Evolutionary conservation across 768 basidiomycete species (phyloP).

Genomic region (Mrakia frigida): DNA sequence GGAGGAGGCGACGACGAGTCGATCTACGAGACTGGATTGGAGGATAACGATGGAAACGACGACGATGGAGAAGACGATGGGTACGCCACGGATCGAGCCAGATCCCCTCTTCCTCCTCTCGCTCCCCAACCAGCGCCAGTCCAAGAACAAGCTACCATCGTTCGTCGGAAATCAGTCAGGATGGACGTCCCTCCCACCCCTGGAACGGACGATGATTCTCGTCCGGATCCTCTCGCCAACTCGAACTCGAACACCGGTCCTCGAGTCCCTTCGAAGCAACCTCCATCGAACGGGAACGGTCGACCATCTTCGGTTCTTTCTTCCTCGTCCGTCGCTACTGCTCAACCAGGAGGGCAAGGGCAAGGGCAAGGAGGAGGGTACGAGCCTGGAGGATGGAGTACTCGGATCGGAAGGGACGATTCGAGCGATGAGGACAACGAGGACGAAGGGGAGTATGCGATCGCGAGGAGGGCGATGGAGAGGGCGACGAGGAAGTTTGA

Average conservation of each 20-base stretch:
- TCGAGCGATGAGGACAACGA: constrained; percentile 21
- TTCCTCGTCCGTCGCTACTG: neutral
- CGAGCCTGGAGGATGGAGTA: constrained; percentile 19
- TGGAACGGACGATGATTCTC: constrained; percentile 1
- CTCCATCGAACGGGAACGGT: too few species aligned
- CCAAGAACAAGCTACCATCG: neutral
- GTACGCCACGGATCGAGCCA: constrained; percentile 9
- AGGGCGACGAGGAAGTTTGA: constrained; percentile 22
- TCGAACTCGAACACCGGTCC: neutral
- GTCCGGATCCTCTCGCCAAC: neutral
- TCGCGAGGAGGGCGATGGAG: constrained; percentile 29
- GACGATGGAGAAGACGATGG: constrained; percentile 9
- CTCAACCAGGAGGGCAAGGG: neutral
- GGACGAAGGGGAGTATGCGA: constrained; percentile 31
- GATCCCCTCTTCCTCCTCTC: neutral
- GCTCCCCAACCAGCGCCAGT: neutral
- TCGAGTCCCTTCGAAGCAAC: neutral
- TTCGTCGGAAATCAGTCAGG: constrained; percentile 26
- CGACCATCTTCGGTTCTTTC: neutral
- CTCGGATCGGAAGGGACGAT: constrained; percentile 11
- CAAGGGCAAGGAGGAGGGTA: neutral
- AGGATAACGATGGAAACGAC: constrained; percentile 25
- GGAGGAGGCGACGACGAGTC: constrained; percentile 18
- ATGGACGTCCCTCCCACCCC: constrained; percentile 29
- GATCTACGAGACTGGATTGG: constrained; percentile 30